Percentiles rank a stretch among this genome's conserved stretches.
Evolutionary conservation across 345 rosid genomes (phyloP).

Genomic region (Sonneratia caseolaris): DNA sequence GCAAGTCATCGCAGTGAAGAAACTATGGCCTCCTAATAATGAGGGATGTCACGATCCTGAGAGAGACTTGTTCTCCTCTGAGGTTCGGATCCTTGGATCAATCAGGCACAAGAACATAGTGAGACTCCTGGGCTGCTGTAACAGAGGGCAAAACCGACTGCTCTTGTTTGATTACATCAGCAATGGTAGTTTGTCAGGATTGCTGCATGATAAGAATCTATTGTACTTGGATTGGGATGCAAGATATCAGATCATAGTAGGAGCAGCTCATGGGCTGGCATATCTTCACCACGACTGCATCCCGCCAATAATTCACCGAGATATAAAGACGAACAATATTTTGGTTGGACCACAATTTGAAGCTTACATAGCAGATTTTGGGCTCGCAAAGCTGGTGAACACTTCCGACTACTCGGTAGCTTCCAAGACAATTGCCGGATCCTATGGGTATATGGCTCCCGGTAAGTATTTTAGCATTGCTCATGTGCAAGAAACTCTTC

Average conservation of each 20-base stretch:
- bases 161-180: constrained; percentile 61
- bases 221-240: constrained; percentile 49
- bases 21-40: constrained; percentile 49
- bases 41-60: constrained; percentile 35
- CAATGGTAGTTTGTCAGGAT: constrained; percentile 51
- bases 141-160: constrained; percentile 48
- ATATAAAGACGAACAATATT: constrained; percentile 66
- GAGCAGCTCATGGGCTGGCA: constrained; percentile 63
- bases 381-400: constrained; percentile 53
- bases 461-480: constrained; percentile 27
- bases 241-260: constrained; percentile 53
- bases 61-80: constrained; percentile 58
- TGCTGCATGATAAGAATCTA: constrained; percentile 42
- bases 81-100: constrained; percentile 56
- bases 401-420: constrained; percentile 32
- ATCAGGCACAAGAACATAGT: constrained; percentile 64
- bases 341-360: constrained; percentile 56
- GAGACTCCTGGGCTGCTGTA: constrained; percentile 58
- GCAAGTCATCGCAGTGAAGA: constrained; percentile 62
- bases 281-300: constrained; percentile 70
- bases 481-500: not conserved
- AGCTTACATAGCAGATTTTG: constrained; percentile 63
- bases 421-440: constrained; percentile 53
- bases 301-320: constrained; percentile 67
- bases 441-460: constrained; percentile 75